These are phyloP conservation scores for Ceratobasidium sp. DNA, from an alignment of 1,284 basidiomycete genomes.

Conservation along the genomic window DNA sequence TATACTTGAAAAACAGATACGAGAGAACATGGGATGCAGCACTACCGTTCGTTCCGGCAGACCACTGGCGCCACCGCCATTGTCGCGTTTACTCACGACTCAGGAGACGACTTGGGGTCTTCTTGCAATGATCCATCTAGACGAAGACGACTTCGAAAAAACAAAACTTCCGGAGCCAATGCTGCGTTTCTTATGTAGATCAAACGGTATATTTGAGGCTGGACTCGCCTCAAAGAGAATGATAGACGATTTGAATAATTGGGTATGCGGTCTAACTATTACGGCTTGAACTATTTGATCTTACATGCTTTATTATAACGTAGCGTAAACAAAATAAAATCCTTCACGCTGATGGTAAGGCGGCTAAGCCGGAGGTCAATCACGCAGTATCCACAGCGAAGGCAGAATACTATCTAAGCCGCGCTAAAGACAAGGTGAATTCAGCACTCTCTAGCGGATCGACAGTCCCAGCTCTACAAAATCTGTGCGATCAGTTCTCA, in stretches of 20 bases:
- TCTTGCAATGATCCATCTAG: background rate
- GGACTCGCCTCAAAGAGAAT: background rate
- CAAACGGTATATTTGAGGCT: background rate
- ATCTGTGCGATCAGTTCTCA: background rate
- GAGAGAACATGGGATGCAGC: constrained; percentile 11
- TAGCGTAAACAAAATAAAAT: background rate
- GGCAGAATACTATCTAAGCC: background rate
- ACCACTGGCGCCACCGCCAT: background rate
- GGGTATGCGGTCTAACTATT: background rate
- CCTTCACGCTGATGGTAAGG: background rate
- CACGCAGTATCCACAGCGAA: background rate
- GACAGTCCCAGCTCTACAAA: background rate
- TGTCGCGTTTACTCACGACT: background rate
- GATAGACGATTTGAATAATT: background rate
- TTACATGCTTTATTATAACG: background rate
- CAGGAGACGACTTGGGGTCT: background rate
- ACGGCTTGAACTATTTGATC: background rate
- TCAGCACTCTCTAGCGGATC: background rate
- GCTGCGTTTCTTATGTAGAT: background rate
- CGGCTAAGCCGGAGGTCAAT: background rate
- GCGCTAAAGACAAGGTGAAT: background rate
- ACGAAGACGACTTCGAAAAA: background rate
- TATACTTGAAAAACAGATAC: background rate
- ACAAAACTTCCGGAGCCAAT: background rate
- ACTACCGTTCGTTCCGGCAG: background rate